These are phyloP conservation scores for Cymbopogon citratus DNA, from an alignment of 176 grass and related monocot genomes.

Conservation along the genomic window DNA sequence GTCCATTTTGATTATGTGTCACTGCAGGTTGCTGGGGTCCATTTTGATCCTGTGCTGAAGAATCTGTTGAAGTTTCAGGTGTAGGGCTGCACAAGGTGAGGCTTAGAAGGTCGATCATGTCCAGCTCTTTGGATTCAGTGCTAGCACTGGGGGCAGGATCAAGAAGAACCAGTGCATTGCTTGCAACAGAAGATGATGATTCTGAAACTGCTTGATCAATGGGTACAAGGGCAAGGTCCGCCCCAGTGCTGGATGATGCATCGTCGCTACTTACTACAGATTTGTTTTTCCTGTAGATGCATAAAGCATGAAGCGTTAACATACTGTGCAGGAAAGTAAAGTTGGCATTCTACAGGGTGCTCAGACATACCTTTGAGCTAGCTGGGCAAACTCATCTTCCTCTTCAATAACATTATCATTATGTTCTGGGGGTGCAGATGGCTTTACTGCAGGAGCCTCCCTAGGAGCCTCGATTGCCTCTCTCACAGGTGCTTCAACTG, in stretches of 20 bases:
- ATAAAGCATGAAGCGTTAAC: slow-evolving; percentile 16
- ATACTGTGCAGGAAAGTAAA: neutral
- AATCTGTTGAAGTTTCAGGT: slow-evolving; percentile 24
- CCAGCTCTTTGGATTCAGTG: slow-evolving; percentile 52
- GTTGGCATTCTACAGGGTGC: slow-evolving; percentile 1
- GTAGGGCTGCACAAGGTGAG: slow-evolving; percentile 59
- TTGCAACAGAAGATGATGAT: slow-evolving; percentile 37
- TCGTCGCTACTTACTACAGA: slow-evolving; percentile 28
- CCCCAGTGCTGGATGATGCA: slow-evolving; percentile 37
- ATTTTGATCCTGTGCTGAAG: slow-evolving; percentile 28
- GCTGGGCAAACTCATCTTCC: slow-evolving; percentile 71
- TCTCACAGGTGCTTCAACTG: slow-evolving; percentile 37
- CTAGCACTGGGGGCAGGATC: slow-evolving; percentile 37
- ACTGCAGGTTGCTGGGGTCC: slow-evolving; percentile 21
- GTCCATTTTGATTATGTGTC: slow-evolving; percentile 18
- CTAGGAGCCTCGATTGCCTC: slow-evolving; percentile 22
- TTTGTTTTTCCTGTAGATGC: slow-evolving; percentile 45
- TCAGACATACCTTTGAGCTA: slow-evolving; percentile 62
- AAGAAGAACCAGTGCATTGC: slow-evolving; percentile 69
- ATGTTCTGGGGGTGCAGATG: slow-evolving; percentile 27
- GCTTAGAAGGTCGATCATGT: slow-evolving; percentile 80
- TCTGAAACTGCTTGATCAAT: slow-evolving; percentile 34
- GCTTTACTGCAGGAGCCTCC: slow-evolving; percentile 25
- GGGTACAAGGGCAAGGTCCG: slow-evolving; percentile 47
- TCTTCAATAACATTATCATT: slow-evolving; percentile 38